phyloP scores from a whole-genome alignment of 179 eudicot genomes.

The Patellifolia procumbens region DNA sequence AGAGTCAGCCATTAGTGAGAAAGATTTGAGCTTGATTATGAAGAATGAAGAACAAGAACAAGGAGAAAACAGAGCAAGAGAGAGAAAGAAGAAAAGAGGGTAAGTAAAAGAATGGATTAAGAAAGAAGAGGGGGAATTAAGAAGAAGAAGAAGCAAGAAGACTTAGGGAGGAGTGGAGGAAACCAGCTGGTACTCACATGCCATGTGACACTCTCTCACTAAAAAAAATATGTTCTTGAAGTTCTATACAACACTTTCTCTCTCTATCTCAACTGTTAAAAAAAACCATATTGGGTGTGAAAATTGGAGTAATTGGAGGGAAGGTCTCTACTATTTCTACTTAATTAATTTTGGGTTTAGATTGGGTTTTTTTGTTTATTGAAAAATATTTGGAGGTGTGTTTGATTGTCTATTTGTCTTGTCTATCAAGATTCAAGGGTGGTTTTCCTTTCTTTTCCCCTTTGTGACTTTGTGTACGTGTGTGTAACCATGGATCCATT shows the following conservation, averaged over 20 bases:
- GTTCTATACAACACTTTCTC: no score
- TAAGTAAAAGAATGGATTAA: background rate
- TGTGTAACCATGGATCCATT: slow-evolving; percentile 60
- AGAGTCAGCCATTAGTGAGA: slow-evolving; percentile 12
- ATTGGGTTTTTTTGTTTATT: background rate
- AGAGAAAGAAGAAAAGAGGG: slow-evolving; percentile 4
- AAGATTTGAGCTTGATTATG: background rate
- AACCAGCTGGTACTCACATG: slow-evolving; percentile 71
- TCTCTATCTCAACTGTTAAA: slow-evolving; percentile 6
- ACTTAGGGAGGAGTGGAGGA: slow-evolving; percentile 27
- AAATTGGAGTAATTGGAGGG: slow-evolving; percentile 8
- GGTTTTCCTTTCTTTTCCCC: background rate
- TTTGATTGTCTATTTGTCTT: slow-evolving; percentile 26
- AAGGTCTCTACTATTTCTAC: background rate
- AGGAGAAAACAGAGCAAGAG: background rate
- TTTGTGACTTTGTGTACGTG: slow-evolving; percentile 61
- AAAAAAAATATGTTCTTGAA: background rate
- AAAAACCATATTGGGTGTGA: background rate
- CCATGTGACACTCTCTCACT: slow-evolving; percentile 50
- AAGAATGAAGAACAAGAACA: background rate
- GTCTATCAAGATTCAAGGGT: no score
- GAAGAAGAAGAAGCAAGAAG: no score
- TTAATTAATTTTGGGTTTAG: background rate
- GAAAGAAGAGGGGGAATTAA: background rate
- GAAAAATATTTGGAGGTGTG: background rate